Percentiles rank a stretch among this genome's conserved stretches.
phyloP scores from a whole-genome alignment of 306 rosid genomes.

The Trifolium subterraneum region DNA sequence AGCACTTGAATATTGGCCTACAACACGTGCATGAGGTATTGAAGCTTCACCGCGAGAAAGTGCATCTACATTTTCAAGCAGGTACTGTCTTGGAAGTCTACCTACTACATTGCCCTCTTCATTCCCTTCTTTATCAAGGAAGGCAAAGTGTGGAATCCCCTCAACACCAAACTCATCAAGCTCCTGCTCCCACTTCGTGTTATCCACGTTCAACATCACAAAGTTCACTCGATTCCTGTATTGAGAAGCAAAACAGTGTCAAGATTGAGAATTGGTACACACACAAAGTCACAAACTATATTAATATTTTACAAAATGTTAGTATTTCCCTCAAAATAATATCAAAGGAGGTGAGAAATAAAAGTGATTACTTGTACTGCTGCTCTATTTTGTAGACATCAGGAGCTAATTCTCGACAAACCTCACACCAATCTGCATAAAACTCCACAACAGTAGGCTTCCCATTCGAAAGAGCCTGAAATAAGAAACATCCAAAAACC shows the following conservation, averaged over 20 bases:
- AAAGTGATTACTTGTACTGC: conserved; percentile 75
- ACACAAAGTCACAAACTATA: conserved; percentile 3
- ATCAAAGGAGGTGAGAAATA: conserved; percentile 5
- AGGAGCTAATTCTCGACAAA: conserved; percentile 92
- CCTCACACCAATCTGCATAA: conserved; percentile 99
- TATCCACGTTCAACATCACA: conserved; percentile 75
- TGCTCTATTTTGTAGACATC: conserved; percentile 94
- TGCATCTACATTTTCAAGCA: conserved; percentile 84
- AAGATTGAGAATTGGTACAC: conserved; percentile 8
- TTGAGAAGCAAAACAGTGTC: background rate
- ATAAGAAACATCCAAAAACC: conserved; percentile 22
- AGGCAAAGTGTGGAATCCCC: conserved; percentile 97
- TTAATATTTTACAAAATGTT: background rate
- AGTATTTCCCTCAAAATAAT: background rate
- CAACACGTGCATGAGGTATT: conserved; percentile 85
- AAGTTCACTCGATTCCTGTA: conserved; percentile 51
- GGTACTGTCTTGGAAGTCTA: conserved; percentile 77
- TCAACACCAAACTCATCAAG: conserved; percentile 97
- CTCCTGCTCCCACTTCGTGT: conserved; percentile 98
- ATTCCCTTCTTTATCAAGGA: conserved; percentile 86
- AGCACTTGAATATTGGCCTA: conserved; percentile 84
- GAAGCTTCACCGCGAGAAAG: conserved; percentile 78
- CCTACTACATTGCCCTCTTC: conserved; percentile 96
- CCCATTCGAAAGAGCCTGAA: conserved; percentile 92
- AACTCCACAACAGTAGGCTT: conserved; percentile 97